Evolutionary conservation across 1,139 yeast genomes (phyloP).

Genomic region (Kurtzmaniella quercitrusa): DNA sequence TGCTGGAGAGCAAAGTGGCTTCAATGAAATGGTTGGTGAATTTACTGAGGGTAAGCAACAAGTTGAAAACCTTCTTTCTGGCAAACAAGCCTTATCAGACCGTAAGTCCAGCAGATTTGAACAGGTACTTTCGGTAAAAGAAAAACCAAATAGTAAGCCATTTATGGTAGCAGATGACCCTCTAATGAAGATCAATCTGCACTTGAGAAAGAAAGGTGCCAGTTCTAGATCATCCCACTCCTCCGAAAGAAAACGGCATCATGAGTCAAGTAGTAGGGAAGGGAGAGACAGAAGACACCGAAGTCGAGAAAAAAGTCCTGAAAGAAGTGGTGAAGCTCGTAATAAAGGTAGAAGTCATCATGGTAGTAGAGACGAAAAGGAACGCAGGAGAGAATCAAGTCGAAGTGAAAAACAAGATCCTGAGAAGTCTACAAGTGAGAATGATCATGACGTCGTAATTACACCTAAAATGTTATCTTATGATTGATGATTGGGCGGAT

Average conservation of each 20-base stretch:
- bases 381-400: background rate
- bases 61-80: conserved; percentile 30
- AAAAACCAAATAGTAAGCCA: conserved; percentile 11
- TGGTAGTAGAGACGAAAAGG: background rate
- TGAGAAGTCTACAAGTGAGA: conserved; percentile 1
- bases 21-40: conserved; percentile 31
- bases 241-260: conserved; percentile 5
- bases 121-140: conserved; percentile 13
- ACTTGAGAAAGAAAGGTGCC: conserved; percentile 13
- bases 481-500: background rate
- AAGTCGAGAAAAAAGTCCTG: background rate
- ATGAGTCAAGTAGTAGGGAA: conserved; percentile 7
- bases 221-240: background rate
- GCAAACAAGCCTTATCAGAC: conserved; percentile 9
- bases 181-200: conserved; percentile 41
- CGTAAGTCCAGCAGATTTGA: conserved; percentile 12
- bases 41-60: conserved; percentile 32
- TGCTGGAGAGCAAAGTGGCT: conserved; percentile 23
- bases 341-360: background rate
- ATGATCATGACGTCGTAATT: background rate
- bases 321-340: background rate
- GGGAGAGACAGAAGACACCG: conserved; percentile 1
- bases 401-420: background rate
- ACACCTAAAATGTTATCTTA: background rate
- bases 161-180: conserved; percentile 47